phyloP scores from a whole-genome alignment of 2,329 filamentous ascomycete species.

The Fusarium pseudocircinatum region DNA sequence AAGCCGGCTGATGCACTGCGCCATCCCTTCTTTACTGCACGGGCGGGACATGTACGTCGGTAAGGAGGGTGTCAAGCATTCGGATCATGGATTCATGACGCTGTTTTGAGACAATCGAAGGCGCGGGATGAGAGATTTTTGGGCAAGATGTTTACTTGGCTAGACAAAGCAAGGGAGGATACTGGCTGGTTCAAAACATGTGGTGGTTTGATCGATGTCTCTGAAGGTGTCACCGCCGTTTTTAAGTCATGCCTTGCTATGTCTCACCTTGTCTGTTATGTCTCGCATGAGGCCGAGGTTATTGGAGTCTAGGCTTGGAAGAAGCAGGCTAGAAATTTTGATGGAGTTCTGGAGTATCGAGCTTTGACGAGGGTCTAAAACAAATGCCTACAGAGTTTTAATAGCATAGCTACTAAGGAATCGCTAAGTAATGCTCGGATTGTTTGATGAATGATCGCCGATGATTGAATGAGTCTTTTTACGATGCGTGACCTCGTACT shows the following conservation, averaged over 20 bases:
- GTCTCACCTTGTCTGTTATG: slow-evolving; percentile 27
- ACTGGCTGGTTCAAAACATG: slow-evolving; percentile 16
- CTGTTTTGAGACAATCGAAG: slow-evolving; percentile 12
- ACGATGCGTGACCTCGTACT: slow-evolving; percentile 3
- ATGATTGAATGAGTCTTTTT: not conserved
- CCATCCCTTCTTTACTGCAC: slow-evolving; percentile 82
- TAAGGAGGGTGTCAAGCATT: slow-evolving; percentile 16
- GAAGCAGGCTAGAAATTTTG: slow-evolving; percentile 19
- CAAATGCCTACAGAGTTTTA: not conserved
- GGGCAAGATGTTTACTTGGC: slow-evolving; percentile 7
- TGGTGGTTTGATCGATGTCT: slow-evolving; percentile 21
- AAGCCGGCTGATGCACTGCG: slow-evolving; percentile 86
- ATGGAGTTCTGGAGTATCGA: slow-evolving; percentile 17
- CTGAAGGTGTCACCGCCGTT: slow-evolving; percentile 30
- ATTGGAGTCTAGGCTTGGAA: slow-evolving; percentile 5
- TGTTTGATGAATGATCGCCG: not conserved
- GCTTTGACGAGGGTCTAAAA: slow-evolving; percentile 5
- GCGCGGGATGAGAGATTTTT: slow-evolving; percentile 1
- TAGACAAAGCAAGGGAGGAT: slow-evolving; percentile 30
- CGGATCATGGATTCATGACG: slow-evolving; percentile 8
- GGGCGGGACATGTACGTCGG: slow-evolving; percentile 39
- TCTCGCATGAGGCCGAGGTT: slow-evolving; percentile 10
- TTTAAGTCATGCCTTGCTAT: slow-evolving; percentile 28
- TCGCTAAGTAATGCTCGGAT: not conserved
- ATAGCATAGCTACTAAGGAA: slow-evolving; percentile 4